Evolutionary conservation across 208 protist species (phyloP).

Genomic region (Naegleria fowleri): DNA sequence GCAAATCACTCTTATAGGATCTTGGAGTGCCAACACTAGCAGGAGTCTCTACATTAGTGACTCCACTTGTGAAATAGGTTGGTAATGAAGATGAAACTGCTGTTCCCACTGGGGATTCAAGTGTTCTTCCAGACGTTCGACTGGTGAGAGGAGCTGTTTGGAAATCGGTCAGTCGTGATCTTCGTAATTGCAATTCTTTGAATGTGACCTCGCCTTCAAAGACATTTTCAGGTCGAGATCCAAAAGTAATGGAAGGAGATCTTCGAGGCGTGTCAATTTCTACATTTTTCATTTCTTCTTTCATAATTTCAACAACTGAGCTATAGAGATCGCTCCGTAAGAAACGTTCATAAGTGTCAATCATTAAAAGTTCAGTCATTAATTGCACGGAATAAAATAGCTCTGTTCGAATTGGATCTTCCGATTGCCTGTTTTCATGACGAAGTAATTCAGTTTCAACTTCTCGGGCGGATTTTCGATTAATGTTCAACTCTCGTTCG

Average conservation of each 20-base stretch:
- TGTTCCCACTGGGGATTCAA: no score
- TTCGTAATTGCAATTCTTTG: neutral
- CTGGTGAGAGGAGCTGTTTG: neutral
- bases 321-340: neutral
- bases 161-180: neutral
- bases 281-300: neutral
- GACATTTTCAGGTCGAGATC: neutral
- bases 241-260: neutral
- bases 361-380: neutral
- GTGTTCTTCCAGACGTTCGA: neutral
- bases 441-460: neutral
- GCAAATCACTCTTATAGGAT: no score
- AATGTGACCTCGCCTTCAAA: neutral
- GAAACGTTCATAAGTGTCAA: neutral
- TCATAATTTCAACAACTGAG: neutral
- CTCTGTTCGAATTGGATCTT: neutral
- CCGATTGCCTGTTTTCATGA: neutral
- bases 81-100: no score
- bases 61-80: no score
- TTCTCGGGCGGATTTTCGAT: neutral
- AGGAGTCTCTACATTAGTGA: no score
- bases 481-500: neutral
- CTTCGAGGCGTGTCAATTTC: neutral
- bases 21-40: no score
- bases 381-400: neutral